Percentiles rank a stretch among this genome's conserved stretches.
Evolutionary conservation across 2,329 filamentous ascomycete species (phyloP).

Genomic region (Incumbomyces lentus): DNA sequence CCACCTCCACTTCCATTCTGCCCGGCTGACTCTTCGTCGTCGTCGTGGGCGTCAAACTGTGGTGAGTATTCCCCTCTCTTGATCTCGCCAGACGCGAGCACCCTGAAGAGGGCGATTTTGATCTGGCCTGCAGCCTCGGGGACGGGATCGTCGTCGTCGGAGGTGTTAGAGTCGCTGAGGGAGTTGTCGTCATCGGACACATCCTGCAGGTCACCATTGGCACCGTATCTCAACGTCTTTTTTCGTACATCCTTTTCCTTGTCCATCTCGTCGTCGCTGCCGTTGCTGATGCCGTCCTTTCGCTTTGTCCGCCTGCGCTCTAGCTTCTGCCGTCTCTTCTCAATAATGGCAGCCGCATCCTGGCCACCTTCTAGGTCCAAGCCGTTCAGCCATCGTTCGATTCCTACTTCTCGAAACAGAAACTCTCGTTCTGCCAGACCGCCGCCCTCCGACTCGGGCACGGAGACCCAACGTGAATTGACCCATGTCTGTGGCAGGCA

Average conservation of each 20-base stretch:
- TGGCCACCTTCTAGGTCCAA: constrained; percentile 90
- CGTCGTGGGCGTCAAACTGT: constrained; percentile 93
- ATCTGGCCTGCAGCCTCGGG: constrained; percentile 95
- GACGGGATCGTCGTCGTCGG: constrained; percentile 61
- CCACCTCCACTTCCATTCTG: constrained; percentile 40
- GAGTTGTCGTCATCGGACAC: constrained; percentile 59
- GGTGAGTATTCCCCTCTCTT: constrained; percentile 97
- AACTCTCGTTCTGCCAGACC: constrained; percentile 95
- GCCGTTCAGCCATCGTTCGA: constrained; percentile 94
- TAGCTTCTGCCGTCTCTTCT: constrained; percentile 53
- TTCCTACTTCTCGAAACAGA: constrained; percentile 87
- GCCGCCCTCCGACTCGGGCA: constrained; percentile 81
- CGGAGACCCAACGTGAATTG: constrained; percentile 93
- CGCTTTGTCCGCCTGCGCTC: constrained; percentile 79
- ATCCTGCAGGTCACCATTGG: constrained; percentile 62
- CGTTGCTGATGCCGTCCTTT: constrained; percentile 35
- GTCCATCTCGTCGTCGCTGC: constrained; percentile 29
- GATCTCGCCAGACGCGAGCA: constrained; percentile 90
- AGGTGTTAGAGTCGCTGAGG: constrained; percentile 52
- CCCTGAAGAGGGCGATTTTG: constrained; percentile 92
- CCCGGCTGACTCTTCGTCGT: constrained; percentile 60
- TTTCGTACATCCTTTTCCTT: constrained; percentile 19
- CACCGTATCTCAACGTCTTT: constrained; percentile 69
- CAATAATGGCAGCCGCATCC: constrained; percentile 63
- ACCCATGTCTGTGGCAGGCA: constrained; percentile 61